These are phyloP conservation scores for Botrytis deweyae DNA, from an alignment of 2,329 filamentous ascomycete species.

Conservation along the genomic window DNA sequence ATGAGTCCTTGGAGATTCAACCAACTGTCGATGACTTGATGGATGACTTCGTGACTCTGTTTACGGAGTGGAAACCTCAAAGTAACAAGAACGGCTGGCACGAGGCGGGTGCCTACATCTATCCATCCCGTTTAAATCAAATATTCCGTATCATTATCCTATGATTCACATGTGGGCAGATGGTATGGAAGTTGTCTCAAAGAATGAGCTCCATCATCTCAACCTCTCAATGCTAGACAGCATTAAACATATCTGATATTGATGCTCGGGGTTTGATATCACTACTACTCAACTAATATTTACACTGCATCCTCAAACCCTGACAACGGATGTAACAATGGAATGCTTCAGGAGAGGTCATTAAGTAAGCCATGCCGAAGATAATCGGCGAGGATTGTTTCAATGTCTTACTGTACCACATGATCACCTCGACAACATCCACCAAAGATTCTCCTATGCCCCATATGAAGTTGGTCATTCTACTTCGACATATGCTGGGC, in stretches of 20 bases:
- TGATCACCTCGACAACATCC: constrained; percentile 1
- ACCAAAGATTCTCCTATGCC: neutral
- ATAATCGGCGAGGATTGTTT: constrained; percentile 5
- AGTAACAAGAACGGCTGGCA: neutral
- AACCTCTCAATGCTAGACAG: neutral
- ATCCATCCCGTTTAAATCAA: neutral
- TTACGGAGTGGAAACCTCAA: neutral
- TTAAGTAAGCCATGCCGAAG: neutral
- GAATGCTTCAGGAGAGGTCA: neutral
- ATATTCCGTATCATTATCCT: neutral
- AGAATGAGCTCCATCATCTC: neutral
- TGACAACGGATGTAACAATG: neutral
- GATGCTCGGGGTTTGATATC: neutral
- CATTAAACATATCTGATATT: neutral
- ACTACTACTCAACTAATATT: neutral
- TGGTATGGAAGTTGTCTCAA: neutral
- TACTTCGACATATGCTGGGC: neutral
- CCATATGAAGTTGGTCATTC: neutral
- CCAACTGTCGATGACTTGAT: neutral
- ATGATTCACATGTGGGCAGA: neutral
- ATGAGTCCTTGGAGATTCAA: neutral
- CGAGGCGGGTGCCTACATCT: neutral
- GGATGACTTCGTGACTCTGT: neutral
- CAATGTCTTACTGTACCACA: neutral
- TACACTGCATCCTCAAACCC: neutral